These are phyloP conservation scores for Alternaria atra DNA, from an alignment of 2,329 filamentous ascomycete genomes.

Conservation along the genomic window DNA sequence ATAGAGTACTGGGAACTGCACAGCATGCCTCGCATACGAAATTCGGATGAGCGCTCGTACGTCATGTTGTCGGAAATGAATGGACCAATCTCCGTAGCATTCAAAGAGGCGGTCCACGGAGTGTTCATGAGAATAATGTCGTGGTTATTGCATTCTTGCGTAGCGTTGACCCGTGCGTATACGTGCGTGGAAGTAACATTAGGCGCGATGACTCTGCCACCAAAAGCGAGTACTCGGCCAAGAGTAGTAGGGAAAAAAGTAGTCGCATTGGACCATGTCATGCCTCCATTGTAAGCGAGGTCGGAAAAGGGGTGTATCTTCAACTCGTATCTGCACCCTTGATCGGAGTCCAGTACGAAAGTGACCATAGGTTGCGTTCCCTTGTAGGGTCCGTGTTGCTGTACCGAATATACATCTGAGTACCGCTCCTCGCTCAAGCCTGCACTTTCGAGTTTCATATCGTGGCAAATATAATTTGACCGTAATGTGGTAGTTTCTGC, in stretches of 20 bases:
- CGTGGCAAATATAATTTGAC: conserved; percentile 9
- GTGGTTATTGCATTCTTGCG: conserved; percentile 18
- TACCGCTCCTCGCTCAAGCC: conserved; percentile 12
- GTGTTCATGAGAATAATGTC: conserved; percentile 30
- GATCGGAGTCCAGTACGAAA: conserved; percentile 18
- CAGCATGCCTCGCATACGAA: conserved; percentile 22
- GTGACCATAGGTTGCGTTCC: conserved; percentile 25
- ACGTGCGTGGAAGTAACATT: conserved; percentile 8
- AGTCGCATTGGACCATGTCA: conserved; percentile 23
- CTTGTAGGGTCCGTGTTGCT: conserved; percentile 16
- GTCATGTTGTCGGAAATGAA: conserved; percentile 12
- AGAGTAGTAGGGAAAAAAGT: conserved; percentile 5
- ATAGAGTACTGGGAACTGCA: conserved; percentile 15
- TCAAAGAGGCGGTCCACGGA: conserved; percentile 22
- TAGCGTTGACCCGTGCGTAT: conserved; percentile 21
- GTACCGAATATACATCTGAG: conserved; percentile 1
- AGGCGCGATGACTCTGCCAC: neutral
- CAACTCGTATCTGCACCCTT: conserved; percentile 24
- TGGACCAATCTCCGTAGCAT: neutral
- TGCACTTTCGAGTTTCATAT: conserved; percentile 25
- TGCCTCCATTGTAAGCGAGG: conserved; percentile 19
- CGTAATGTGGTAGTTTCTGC: conserved; percentile 11
- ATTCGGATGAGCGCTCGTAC: conserved; percentile 20
- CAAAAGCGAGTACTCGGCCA: neutral
- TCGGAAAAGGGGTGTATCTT: conserved; percentile 18